Evolutionary conservation across 345 rosid species (phyloP), one percentile per base, ranked within the genome.

Genomic region (Salix arbutifolia): DNA sequence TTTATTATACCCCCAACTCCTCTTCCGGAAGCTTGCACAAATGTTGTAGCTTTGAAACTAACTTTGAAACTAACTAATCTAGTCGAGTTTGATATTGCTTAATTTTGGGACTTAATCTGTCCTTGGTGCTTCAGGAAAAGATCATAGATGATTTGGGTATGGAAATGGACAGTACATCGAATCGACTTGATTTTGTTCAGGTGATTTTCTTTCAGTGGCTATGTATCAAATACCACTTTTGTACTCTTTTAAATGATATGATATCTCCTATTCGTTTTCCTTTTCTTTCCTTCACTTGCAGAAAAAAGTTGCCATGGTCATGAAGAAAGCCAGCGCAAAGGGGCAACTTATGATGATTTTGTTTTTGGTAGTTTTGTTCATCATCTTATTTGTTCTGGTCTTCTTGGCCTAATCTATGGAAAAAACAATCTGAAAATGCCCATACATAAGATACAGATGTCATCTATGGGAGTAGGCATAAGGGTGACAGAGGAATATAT

Each of bases 241-340:
- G 25, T 19, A 35, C 25, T 44, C 11, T 12, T 76, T 8, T 28
- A 44, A 28, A 40, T 69, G 53, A 48, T 52, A 58, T n/a, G 4
- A 25, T n/a, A 46, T 4, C 23, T 9, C 64, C 42, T 31, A 14
- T 60, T 58, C 1, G 30, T 44, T n/a, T 73, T 42, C 46, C 3
- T 0, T 11, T 42, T 42, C 46, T 23, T 40, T 21, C 33, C 28
- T 72, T 69, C 72, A 74, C 56, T 74, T 83, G 83, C 97, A 95
- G 98, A 96, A 96, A 88, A 96, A 92, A 78, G 98, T 96, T 76
- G 97, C 90, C 14, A 88, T 94, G 95, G 97, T 96, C 70, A 96
- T 96, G 99, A 96, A 92, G 92, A 96, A 92, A 83, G 98, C 98
- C 46, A 81, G 99, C 69, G 89, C 91, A 10, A 96, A 92, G 88